phyloP scores from a whole-genome alignment of 2,329 filamentous ascomycete species.

The Alternaria tenuissima region DNA sequence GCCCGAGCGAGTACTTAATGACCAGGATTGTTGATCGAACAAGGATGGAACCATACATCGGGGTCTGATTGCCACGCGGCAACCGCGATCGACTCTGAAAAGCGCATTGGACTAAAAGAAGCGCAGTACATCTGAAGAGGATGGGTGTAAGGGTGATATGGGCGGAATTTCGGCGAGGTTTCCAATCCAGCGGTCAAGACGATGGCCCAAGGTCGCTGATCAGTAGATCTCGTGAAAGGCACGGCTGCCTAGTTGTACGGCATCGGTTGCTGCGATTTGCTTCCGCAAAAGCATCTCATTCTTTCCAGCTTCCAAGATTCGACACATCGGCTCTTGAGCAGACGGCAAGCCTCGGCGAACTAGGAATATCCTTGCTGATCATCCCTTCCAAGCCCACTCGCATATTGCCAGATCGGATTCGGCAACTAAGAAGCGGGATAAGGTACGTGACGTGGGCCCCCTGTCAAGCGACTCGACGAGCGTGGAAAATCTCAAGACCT shows the following conservation, averaged over 20 bases:
- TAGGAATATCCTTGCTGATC: constrained; percentile 13
- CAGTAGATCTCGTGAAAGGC: constrained; percentile 15
- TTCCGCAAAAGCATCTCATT: constrained; percentile 43
- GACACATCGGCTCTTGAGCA: constrained; percentile 28
- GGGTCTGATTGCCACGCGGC: not conserved
- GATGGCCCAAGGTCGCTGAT: constrained; percentile 14
- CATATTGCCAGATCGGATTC: constrained; percentile 18
- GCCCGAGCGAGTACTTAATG: not conserved
- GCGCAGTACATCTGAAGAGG: constrained; percentile 25
- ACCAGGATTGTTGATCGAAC: not conserved
- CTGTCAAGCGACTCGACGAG: constrained; percentile 6
- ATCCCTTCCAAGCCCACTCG: not conserved
- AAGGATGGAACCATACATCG: not conserved
- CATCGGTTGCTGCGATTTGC: constrained; percentile 31
- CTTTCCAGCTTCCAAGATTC: constrained; percentile 17
- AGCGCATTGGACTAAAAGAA: constrained; percentile 11
- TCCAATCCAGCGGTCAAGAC: constrained; percentile 10
- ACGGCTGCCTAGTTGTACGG: constrained; percentile 23
- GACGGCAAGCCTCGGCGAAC: constrained; percentile 17
- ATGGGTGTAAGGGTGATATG: constrained; percentile 21
- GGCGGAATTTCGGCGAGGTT: constrained; percentile 26
- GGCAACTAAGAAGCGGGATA: constrained; percentile 20
- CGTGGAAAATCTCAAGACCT: not conserved
- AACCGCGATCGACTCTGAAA: not conserved
- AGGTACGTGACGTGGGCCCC: constrained; percentile 7